Conservation (phyloP, 495 filamentous ascomycete genomes). For the Filosporella fistucella region DNA sequence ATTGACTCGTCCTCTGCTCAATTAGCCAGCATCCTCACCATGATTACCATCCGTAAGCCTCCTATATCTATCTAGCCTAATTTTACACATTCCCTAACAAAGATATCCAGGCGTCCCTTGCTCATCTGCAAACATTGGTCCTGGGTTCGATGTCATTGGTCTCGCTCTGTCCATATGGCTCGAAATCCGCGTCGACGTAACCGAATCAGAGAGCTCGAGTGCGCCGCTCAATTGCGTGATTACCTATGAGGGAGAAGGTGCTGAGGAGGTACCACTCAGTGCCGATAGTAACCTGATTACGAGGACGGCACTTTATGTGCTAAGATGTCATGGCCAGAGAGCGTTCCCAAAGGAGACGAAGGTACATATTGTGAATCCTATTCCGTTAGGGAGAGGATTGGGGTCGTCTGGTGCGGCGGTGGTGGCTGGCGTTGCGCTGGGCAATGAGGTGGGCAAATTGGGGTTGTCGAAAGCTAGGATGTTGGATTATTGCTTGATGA, state of each 20-base stretch:
- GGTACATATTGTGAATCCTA: constrained; percentile 89
- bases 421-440: constrained; percentile 87
- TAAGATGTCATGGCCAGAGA: constrained; percentile 81
- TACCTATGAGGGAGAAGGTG: constrained; percentile 79
- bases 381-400: constrained; percentile 84
- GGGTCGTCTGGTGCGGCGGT: constrained; percentile 93
- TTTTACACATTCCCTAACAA: no score
- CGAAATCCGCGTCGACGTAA: constrained; percentile 72
- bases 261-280: constrained; percentile 68
- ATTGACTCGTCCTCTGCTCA: no score
- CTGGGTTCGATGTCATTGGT: constrained; percentile 96
- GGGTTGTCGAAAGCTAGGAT: constrained; percentile 75
- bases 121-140: constrained; percentile 93
- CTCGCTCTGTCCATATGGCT: constrained; percentile 88
- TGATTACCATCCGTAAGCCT: no score
- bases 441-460: constrained; percentile 81
- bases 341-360: constrained; percentile 80
- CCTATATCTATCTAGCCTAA: no score
- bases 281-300: constrained; percentile 87
- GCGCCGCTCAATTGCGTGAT: constrained; percentile 79
- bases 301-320: constrained; percentile 83
- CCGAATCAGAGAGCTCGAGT: constrained; percentile 45
- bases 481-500: constrained; percentile 95
- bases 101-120: constrained; percentile 48
- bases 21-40: no score